Conservation (phyloP, 2,329 filamentous ascomycete genomes). For the Aspergillus japonicus region DNA sequence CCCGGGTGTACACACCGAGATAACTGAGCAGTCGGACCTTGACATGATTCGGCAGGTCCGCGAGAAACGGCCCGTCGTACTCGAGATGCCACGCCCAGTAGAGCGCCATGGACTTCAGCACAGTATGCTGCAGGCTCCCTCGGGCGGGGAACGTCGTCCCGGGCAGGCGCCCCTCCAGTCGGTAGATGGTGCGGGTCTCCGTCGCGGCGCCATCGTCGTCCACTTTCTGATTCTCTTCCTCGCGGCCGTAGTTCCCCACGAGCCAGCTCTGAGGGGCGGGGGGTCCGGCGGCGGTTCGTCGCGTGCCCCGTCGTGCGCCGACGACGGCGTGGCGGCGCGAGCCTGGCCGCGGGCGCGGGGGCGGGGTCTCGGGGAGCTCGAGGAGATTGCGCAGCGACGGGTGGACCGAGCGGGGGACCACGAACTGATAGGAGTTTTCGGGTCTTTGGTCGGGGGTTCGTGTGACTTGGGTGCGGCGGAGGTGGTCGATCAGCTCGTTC, state of each 20-base stretch:
- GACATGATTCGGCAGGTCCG: conserved; percentile 51
- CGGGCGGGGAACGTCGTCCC: conserved; percentile 37
- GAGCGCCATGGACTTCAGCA: conserved; percentile 54
- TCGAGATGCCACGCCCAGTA: conserved; percentile 58
- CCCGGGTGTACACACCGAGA: conserved; percentile 50
- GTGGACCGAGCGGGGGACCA: conserved; percentile 41
- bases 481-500: conserved; percentile 49
- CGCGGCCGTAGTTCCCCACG: conserved; percentile 17
- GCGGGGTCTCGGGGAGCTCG: conserved; percentile 44
- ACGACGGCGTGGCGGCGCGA: conserved; percentile 35
- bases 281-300: conserved; percentile 43
- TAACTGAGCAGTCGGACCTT: conserved; percentile 58
- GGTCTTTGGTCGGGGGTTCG: conserved; percentile 17
- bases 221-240: conserved; percentile 6
- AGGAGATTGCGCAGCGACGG: conserved; percentile 47
- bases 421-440: conserved; percentile 18
- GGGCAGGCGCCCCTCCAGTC: conserved; percentile 39
- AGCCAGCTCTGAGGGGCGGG: conserved; percentile 50
- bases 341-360: conserved; percentile 42
- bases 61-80: conserved; percentile 57
- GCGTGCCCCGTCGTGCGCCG: conserved; percentile 29
- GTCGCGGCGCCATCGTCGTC: conserved; percentile 13
- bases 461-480: conserved; percentile 44
- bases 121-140: conserved; percentile 50
- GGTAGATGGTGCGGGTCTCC: conserved; percentile 27